These are phyloP conservation scores for Talaromyces thailandensis DNA, from an alignment of 495 filamentous ascomycete species.

Conservation along the genomic window DNA sequence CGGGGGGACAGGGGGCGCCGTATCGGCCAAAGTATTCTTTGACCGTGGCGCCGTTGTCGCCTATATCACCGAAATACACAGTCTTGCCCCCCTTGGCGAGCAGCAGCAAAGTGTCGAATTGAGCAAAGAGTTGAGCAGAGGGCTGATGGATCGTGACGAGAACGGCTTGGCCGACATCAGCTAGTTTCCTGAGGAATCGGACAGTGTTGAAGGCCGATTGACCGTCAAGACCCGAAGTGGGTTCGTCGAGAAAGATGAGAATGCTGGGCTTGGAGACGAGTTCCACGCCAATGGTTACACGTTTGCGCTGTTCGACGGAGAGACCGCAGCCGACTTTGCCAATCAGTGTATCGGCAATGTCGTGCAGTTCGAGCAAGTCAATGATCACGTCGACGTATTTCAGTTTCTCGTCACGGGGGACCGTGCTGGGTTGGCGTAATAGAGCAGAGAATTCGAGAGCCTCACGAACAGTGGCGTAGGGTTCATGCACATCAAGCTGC, in stretches of 20 bases:
- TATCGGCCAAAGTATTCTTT: conserved; percentile 71
- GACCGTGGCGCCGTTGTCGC: conserved; percentile 39
- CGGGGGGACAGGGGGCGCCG: conserved; percentile 60
- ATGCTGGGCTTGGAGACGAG: conserved; percentile 57
- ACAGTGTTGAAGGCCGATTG: conserved; percentile 57
- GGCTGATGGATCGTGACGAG: conserved; percentile 74
- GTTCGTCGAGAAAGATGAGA: conserved; percentile 70
- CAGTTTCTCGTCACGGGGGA: conserved; percentile 46
- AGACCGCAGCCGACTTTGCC: conserved; percentile 44
- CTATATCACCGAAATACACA: conserved; percentile 64
- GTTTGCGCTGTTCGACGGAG: conserved; percentile 53
- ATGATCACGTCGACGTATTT: conserved; percentile 53
- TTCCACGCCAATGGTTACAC: conserved; percentile 61
- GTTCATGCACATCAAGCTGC: conserved; percentile 53
- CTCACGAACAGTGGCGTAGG: conserved; percentile 52
- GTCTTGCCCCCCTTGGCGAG: conserved; percentile 61
- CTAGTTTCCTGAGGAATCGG: conserved; percentile 55
- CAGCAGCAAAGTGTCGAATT: conserved; percentile 64
- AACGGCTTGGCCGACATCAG: conserved; percentile 60
- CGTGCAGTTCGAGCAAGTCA: conserved; percentile 47
- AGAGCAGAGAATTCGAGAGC: conserved; percentile 51
- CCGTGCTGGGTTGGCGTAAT: conserved; percentile 43
- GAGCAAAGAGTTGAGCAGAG: conserved; percentile 58
- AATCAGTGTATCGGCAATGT: conserved; percentile 45
- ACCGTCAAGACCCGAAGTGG: conserved; percentile 62